phyloP scores from a whole-genome alignment of 352 stramenopile species.

The Phytophthora sojae region DNA sequence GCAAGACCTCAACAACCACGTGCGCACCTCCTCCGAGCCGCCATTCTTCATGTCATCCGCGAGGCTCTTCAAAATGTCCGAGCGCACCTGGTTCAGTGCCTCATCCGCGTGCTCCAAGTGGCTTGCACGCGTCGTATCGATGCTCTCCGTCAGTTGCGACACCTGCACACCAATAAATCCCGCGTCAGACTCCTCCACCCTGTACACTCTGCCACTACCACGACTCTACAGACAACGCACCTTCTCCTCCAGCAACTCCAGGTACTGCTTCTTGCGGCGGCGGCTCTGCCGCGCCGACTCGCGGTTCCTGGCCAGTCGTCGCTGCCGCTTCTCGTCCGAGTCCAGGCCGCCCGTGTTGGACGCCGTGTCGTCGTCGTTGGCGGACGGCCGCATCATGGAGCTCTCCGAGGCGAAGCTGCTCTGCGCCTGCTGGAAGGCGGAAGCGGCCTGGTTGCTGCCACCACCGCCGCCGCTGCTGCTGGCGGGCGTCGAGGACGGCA shows the following conservation, averaged over 20 bases:
- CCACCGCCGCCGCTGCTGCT: constrained; percentile 1
- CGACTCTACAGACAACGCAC: too few species aligned
- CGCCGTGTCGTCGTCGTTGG: constrained; percentile 62
- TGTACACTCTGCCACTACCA: too few species aligned
- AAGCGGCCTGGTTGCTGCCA: constrained; percentile 5
- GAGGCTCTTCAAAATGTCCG: constrained; percentile 77
- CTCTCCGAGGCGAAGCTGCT: constrained; percentile 58
- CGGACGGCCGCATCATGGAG: constrained; percentile 60
- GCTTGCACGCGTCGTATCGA: constrained; percentile 77
- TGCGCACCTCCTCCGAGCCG: constrained; percentile 53
- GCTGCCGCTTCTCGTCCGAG: constrained; percentile 82
- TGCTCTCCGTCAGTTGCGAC: constrained; percentile 87
- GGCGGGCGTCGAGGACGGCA: constrained; percentile 3
- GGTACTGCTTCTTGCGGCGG: constrained; percentile 90
- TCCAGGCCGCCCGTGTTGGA: constrained; percentile 52
- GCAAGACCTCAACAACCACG: background rate
- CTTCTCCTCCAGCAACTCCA: constrained; percentile 91
- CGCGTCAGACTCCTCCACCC: too few species aligned
- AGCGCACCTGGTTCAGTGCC: constrained; percentile 76
- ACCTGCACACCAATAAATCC: constrained; percentile 23
- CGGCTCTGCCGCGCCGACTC: constrained; percentile 90
- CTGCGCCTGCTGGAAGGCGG: constrained; percentile 58
- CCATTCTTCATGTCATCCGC: constrained; percentile 76
- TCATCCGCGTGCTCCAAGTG: constrained; percentile 85
- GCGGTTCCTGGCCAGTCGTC: constrained; percentile 82